These are phyloP conservation scores for Umbilicus rupestris DNA, from an alignment of 164 flowering plant genomes.

Conservation along the genomic window DNA sequence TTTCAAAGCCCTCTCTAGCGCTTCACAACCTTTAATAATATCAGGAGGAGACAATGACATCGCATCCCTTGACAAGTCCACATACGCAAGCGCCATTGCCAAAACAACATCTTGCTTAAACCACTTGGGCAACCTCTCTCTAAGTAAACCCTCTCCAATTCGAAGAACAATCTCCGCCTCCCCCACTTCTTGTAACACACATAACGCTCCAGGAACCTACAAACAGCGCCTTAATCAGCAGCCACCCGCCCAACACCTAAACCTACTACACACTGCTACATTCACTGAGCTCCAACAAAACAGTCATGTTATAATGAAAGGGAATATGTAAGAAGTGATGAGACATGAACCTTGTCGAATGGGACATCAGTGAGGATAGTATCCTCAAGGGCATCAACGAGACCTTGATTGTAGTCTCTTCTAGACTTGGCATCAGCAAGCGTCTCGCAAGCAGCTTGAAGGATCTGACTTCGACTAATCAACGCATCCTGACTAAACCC, in stretches of 20 bases:
- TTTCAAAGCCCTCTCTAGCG: slow-evolving; percentile 81
- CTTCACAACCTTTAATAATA: slow-evolving; percentile 62
- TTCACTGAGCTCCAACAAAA: too few relatives aligned
- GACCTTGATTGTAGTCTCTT: slow-evolving; percentile 71
- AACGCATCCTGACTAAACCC: slow-evolving; percentile 76
- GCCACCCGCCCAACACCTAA: background rate
- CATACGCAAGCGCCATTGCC: slow-evolving; percentile 84
- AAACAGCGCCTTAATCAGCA: background rate
- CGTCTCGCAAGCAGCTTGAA: slow-evolving; percentile 90
- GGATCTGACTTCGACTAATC: slow-evolving; percentile 65
- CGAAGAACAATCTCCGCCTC: slow-evolving; percentile 59
- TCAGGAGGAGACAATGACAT: slow-evolving; percentile 84
- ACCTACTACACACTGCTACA: background rate
- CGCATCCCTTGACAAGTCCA: slow-evolving; percentile 85
- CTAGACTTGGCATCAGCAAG: slow-evolving; percentile 47
- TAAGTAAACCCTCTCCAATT: slow-evolving; percentile 59
- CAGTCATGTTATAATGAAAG: background rate
- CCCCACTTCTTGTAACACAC: slow-evolving; percentile 85
- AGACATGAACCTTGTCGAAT: slow-evolving; percentile 58
- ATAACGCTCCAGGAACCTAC: slow-evolving; percentile 87
- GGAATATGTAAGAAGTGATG: background rate
- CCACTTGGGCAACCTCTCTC: slow-evolving; percentile 68
- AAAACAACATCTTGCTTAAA: slow-evolving; percentile 86
- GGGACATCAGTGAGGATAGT: slow-evolving; percentile 72
- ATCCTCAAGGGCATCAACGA: slow-evolving; percentile 45